A percentile compares a stretch with the other conserved stretches of the same genome.
These are phyloP conservation scores for Pyrenochaeta sp. DNA, from an alignment of 2,329 filamentous ascomycete species.

Conservation along the genomic window DNA sequence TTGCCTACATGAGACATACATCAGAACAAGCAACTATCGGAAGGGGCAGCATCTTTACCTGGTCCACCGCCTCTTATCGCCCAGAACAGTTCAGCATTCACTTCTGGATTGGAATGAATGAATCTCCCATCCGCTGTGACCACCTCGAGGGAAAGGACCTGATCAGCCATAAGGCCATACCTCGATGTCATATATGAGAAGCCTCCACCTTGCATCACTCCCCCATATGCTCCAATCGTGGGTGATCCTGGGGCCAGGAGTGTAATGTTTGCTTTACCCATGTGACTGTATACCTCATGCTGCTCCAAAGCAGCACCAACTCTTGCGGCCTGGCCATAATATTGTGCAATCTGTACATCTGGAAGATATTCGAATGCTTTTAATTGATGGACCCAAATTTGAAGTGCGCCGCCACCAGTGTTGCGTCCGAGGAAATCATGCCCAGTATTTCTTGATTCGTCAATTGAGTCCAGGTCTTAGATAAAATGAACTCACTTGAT, in stretches of 20 bases:
- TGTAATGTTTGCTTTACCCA: slow-evolving; percentile 31
- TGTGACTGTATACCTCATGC: slow-evolving; percentile 30
- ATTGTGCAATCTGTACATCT: slow-evolving; percentile 22
- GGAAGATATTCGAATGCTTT: slow-evolving; percentile 39
- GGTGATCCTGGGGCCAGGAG: slow-evolving; percentile 28
- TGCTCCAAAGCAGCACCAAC: slow-evolving; percentile 35
- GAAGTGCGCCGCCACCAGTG: slow-evolving; percentile 38
- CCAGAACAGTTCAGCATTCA: slow-evolving; percentile 40
- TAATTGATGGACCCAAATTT: slow-evolving; percentile 35
- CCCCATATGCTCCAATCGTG: slow-evolving; percentile 58
- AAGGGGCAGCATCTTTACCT: slow-evolving; percentile 14
- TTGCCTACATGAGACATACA: slow-evolving; percentile 24
- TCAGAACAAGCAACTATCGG: background rate
- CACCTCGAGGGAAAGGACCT: slow-evolving; percentile 35
- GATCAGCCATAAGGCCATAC: slow-evolving; percentile 46
- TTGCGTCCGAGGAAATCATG: slow-evolving; percentile 39
- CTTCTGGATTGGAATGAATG: slow-evolving; percentile 27
- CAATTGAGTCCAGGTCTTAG: background rate
- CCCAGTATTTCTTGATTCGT: slow-evolving; percentile 35
- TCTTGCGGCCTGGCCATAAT: slow-evolving; percentile 34
- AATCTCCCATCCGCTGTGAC: slow-evolving; percentile 37
- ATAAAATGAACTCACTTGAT: slow-evolving; percentile 31
- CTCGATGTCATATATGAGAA: slow-evolving; percentile 58
- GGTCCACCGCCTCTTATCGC: slow-evolving; percentile 42
- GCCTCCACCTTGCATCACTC: slow-evolving; percentile 58